Conservation (phyloP, 768 basidiomycete genomes). For the Hypholoma sublateritium region DNA sequence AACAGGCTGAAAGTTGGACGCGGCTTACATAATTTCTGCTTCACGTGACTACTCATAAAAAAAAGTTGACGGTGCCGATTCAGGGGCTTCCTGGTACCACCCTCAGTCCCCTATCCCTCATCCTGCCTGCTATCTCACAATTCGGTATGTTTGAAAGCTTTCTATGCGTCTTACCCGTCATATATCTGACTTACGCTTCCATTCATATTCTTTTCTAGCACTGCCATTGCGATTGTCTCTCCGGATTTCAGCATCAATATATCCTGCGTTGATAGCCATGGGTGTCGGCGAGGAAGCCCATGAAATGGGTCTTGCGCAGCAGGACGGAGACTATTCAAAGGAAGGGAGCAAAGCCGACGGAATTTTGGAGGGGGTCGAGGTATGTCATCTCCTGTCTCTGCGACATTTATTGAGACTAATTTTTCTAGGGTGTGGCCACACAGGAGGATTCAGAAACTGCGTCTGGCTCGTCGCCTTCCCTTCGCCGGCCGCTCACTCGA, state of each 20-base stretch:
- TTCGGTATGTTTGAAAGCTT: not conserved
- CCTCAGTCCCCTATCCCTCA: not conserved
- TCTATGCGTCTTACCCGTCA: no score
- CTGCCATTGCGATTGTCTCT: no score
- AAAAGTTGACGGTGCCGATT: not conserved
- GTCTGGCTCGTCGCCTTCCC: constrained; percentile 9
- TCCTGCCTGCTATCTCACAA: not conserved
- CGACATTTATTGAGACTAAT: not conserved
- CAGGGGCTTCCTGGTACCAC: not conserved
- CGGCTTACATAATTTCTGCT: not conserved
- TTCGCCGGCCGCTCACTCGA: constrained; percentile 22
- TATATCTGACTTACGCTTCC: no score
- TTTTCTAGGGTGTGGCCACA: not conserved
- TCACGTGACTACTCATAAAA: not conserved
- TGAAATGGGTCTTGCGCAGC: not conserved
- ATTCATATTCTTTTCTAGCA: no score
- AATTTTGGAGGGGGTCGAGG: not conserved
- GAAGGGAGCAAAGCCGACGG: not conserved
- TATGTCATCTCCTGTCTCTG: not conserved
- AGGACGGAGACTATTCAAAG: not conserved
- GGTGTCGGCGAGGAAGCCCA: not conserved
- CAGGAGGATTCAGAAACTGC: not conserved
- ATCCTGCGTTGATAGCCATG: no score
- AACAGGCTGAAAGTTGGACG: not conserved
- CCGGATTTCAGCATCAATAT: no score